Evolutionary conservation across 345 rosid genomes (phyloP).

Genomic region (Alliaria petiolata): DNA sequence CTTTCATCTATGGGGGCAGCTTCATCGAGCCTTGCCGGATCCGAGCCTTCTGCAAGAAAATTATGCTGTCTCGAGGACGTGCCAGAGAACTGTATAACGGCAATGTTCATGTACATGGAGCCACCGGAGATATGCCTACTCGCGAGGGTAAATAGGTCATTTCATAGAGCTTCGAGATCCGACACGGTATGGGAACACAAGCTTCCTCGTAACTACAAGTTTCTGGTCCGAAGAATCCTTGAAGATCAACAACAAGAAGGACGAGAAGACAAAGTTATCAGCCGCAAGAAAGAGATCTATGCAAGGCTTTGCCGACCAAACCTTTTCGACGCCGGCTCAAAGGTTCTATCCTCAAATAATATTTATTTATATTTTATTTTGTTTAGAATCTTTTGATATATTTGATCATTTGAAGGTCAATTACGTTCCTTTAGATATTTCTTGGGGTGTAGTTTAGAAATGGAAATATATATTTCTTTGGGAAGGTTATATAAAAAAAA

Average conservation of each 20-base stretch:
- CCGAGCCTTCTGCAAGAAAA: conserved; percentile 7
- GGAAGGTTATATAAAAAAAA: too few species aligned
- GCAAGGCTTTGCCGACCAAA: conserved; percentile 56
- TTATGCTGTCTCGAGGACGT: conserved; percentile 50
- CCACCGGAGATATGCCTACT: conserved; percentile 82
- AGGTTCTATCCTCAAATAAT: conserved; percentile 42
- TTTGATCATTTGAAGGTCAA: conserved; percentile 22
- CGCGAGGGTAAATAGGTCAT: conserved; percentile 54
- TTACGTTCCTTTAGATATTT: conserved; percentile 5
- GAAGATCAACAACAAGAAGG: conserved; percentile 21
- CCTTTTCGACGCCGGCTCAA: conserved; percentile 58
- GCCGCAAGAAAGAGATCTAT: conserved; percentile 58
- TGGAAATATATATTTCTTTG: too few species aligned
- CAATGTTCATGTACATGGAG: conserved; percentile 58
- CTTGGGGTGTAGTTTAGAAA: conserved; percentile 1
- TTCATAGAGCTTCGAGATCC: conserved; percentile 61
- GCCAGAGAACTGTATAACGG: conserved; percentile 69
- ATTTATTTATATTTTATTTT: neutral
- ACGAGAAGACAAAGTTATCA: conserved; percentile 20
- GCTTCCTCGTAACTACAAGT: conserved; percentile 70
- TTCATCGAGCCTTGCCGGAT: conserved; percentile 38
- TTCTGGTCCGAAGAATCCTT: conserved; percentile 47
- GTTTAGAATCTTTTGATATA: neutral
- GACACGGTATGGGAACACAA: conserved; percentile 85
- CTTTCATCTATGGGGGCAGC: conserved; percentile 56